Conservation (phyloP, 352 stramenopile species). For the Pythium coloratum region DNA sequence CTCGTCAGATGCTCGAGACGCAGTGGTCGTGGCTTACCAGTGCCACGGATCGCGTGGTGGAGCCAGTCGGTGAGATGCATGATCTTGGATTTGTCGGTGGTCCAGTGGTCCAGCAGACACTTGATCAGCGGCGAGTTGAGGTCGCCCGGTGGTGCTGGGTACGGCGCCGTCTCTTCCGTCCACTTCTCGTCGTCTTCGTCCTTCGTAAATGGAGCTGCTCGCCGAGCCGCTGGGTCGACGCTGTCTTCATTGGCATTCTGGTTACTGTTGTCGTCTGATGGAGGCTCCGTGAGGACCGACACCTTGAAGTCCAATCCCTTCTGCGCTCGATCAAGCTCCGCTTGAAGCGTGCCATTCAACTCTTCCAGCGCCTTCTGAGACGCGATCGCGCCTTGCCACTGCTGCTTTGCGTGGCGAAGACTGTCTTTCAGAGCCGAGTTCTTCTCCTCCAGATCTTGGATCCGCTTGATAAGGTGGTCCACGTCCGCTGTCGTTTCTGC, state of each 20-base stretch:
- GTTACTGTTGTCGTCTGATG: background rate
- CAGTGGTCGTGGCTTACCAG: constrained; percentile 24
- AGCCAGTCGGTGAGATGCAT: constrained; percentile 34
- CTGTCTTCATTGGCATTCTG: no score
- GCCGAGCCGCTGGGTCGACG: background rate
- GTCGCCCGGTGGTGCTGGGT: constrained; percentile 37
- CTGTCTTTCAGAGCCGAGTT: constrained; percentile 22
- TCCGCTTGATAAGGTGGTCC: constrained; percentile 18
- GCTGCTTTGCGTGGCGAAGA: constrained; percentile 32
- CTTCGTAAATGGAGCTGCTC: background rate
- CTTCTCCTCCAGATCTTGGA: constrained; percentile 28
- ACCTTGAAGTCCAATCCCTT: constrained; percentile 30
- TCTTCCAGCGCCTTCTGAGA: constrained; percentile 36
- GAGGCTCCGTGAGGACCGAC: background rate
- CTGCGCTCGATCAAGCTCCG: constrained; percentile 29
- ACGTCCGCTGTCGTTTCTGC: background rate
- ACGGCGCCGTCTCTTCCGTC: constrained; percentile 32
- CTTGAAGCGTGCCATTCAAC: constrained; percentile 27
- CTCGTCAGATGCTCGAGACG: constrained; percentile 36
- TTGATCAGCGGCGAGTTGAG: constrained; percentile 41
- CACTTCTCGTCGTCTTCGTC: constrained; percentile 28
- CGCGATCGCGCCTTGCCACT: constrained; percentile 31
- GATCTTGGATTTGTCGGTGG: constrained; percentile 34
- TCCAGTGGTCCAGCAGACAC: constrained; percentile 40
- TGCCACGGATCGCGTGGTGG: constrained; percentile 32